Evolutionary conservation across 176 grass and related monocot genomes (phyloP), one percentile per base, ranked within the genome.

Genomic region (Rhynchospora tenuis): DNA sequence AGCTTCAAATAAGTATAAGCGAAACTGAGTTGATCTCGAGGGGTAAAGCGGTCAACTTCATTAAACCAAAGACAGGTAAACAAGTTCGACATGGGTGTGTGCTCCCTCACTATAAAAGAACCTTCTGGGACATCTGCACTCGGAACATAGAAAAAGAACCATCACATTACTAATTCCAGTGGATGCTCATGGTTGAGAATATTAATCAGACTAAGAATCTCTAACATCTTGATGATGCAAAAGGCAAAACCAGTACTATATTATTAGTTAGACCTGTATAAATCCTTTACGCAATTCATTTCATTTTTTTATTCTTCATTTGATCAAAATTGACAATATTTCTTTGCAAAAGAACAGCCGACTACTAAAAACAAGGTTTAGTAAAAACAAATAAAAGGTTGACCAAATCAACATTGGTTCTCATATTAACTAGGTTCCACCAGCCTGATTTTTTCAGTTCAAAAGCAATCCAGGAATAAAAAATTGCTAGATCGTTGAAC

Each of bases 1-100:
- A 99, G 93, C 84, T 99, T 99, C 86, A 99, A 89, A 86, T 93
- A 99, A 48, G 96, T 99, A 86, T 99, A 99, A 48, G 96, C 96
- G 85, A 99, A 99, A 84, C 96, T 99, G 84, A 99, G 92, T 42
- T 99, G 96, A 71, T 99, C 96, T 58, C 93, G 91, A 28, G 96
- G 93, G 45, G 96, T 99, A 85, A 99, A 99, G 65, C 88, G 93
- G 59, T 99, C 93, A 56, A 99, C 91, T 82, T 99, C 96, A 83
- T 99, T 99, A 86, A 90, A 99, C 96, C 96, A 99, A 22, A 95
- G 81, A 71, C 96, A 99, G 33, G 96, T 95, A 85, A 95, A 99
- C 78, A 95, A 81, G 71, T 99, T 99, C 19, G 96, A 99, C 96
- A 95, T 95, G 48, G 96, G 89, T 58, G 96, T 99, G 87, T 99